Conservation (phyloP, 2,329 filamentous ascomycete species). For the Colletotrichum orchidophilum region DNA sequence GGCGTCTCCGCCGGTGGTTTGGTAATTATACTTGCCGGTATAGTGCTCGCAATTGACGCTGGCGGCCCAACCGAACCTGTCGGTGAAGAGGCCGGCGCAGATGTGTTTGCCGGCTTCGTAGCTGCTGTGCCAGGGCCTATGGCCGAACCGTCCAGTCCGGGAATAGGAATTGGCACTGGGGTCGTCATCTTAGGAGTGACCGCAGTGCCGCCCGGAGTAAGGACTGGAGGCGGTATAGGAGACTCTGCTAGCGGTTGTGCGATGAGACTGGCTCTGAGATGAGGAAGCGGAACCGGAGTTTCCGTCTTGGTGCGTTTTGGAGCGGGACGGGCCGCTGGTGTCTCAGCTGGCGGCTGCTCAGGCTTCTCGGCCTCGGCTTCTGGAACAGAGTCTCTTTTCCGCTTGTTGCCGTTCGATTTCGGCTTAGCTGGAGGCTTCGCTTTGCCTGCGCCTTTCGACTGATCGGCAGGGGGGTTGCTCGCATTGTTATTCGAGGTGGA, state of each 20-base stretch:
- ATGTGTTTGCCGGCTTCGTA: constrained; percentile 20
- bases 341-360: constrained; percentile 38
- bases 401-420: constrained; percentile 53
- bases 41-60: constrained; percentile 39
- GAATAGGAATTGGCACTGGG: constrained; percentile 42
- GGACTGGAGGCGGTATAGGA: constrained; percentile 40
- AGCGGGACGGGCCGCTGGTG: constrained; percentile 45
- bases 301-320: constrained; percentile 65
- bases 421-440: constrained; percentile 41
- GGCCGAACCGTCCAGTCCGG: constrained; percentile 29
- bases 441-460: constrained; percentile 41
- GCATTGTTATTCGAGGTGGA: not conserved
- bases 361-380: constrained; percentile 42
- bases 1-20: constrained; percentile 53
- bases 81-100: constrained; percentile 27
- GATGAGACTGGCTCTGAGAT: constrained; percentile 44
- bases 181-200: constrained; percentile 42
- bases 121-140: not conserved
- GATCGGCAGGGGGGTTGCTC: constrained; percentile 38
- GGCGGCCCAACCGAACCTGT: constrained; percentile 19
- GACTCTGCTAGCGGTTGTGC: constrained; percentile 31
- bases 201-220: constrained; percentile 40
- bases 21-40: constrained; percentile 47
- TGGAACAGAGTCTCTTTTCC: constrained; percentile 53
- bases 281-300: constrained; percentile 62